These are phyloP conservation scores for Actinidia arguta DNA, from an alignment of 179 eudicot species.

Conservation along the genomic window DNA sequence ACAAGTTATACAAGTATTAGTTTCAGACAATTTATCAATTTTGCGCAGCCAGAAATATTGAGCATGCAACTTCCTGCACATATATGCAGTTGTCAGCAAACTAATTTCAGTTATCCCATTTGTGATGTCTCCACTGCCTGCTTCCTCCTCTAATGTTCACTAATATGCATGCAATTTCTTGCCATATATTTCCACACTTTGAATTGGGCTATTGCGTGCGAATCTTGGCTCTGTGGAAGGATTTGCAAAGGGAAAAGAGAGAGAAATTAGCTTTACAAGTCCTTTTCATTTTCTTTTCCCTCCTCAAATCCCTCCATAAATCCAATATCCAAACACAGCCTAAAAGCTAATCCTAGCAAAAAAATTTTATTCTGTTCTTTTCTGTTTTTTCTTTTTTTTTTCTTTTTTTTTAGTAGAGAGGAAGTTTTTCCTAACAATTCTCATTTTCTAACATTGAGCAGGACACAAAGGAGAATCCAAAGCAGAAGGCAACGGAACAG, in stretches of 20 bases:
- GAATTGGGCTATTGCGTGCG: not conserved
- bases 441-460: not conserved
- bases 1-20: too few relatives aligned
- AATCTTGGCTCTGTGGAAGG: not conserved
- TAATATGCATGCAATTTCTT: not conserved
- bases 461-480: not conserved
- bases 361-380: not conserved
- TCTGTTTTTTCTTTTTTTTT: not conserved
- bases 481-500: not conserved
- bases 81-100: too few relatives aligned
- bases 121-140: not conserved
- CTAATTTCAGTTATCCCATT: not conserved
- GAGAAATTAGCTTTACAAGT: not conserved
- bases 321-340: slow-evolving; percentile 1
- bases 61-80: too few relatives aligned
- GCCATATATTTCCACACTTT: too few relatives aligned
- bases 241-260: not conserved
- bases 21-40: too few relatives aligned
- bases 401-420: not conserved
- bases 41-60: too few relatives aligned
- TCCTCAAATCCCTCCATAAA: not conserved
- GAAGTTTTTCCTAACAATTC: not conserved
- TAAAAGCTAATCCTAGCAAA: not conserved
- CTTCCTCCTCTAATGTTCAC: not conserved
- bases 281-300: not conserved